A percentile compares a stretch with the other conserved stretches of the same genome.
Conservation (phyloP, 1,139 yeast species). For the Debaryomycetaceae sp. region DNA sequence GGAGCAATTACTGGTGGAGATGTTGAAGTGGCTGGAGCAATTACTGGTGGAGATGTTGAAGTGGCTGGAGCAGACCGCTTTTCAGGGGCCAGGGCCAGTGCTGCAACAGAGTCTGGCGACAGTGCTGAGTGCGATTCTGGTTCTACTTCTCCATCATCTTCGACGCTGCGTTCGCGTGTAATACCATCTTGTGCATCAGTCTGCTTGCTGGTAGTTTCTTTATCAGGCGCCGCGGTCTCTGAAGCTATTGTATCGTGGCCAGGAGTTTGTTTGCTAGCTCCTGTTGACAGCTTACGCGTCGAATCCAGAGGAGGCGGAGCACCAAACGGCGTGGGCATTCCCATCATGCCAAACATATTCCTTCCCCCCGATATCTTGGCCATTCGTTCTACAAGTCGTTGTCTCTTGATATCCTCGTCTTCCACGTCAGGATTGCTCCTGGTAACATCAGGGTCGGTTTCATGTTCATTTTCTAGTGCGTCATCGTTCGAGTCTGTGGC, state of each 20-base stretch:
- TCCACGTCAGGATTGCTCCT: slow-evolving; percentile 24
- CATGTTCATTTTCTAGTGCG: slow-evolving; percentile 16
- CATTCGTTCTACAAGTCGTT: slow-evolving; percentile 84
- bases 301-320: slow-evolving; percentile 18
- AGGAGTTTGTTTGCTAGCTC: too few relatives aligned
- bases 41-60: slow-evolving; percentile 6
- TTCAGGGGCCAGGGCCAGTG: slow-evolving; percentile 2
- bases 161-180: too few relatives aligned
- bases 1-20: neutral
- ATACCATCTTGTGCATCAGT: too few relatives aligned
- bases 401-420: slow-evolving; percentile 70
- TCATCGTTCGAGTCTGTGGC: slow-evolving; percentile 5
- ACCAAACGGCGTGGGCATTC: slow-evolving; percentile 50
- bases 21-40: slow-evolving; percentile 5
- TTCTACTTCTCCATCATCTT: slow-evolving; percentile 18
- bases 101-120: slow-evolving; percentile 8
- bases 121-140: slow-evolving; percentile 11
- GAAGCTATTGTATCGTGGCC: too few relatives aligned
- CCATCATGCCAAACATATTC: slow-evolving; percentile 79
- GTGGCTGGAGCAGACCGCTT: slow-evolving; percentile 5
- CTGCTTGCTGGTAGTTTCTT: too few relatives aligned
- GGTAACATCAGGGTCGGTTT: slow-evolving; percentile 1
- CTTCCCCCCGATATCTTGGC: slow-evolving; percentile 91
- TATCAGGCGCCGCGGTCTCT: too few relatives aligned
- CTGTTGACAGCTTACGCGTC: neutral